Evolutionary conservation across 768 basidiomycete species (phyloP).

Genomic region (Kwoniella heveanensis): DNA sequence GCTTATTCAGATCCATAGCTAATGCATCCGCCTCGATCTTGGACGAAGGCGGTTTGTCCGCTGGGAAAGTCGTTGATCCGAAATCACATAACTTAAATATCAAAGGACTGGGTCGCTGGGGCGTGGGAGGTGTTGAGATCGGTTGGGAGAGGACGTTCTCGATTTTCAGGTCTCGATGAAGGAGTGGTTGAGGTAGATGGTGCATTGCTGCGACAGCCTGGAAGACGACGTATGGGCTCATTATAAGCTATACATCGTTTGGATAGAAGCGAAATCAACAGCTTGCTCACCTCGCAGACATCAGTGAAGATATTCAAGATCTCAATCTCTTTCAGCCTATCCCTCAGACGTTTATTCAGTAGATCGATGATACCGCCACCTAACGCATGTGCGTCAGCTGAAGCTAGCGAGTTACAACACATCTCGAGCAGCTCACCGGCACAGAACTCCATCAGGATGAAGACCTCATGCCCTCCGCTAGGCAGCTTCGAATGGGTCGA

Average conservation of each 20-base stretch:
- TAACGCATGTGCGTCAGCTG: conserved; percentile 50
- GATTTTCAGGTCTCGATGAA: conserved; percentile 97
- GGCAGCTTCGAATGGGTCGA: conserved; percentile 85
- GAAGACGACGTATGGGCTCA: not conserved
- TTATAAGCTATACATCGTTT: not conserved
- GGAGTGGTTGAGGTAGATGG: conserved; percentile 79
- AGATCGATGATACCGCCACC: conserved; percentile 99
- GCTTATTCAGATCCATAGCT: conserved; percentile 87
- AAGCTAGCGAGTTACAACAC: conserved; percentile 11
- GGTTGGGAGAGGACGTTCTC: conserved; percentile 81
- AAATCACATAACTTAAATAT: conserved; percentile 97
- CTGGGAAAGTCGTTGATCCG: conserved; percentile 81
- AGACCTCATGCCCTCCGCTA: conserved; percentile 86
- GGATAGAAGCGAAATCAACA: not conserved
- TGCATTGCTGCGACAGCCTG: conserved; percentile 93
- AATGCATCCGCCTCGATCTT: conserved; percentile 81
- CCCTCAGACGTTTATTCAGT: conserved; percentile 95
- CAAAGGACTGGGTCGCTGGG: conserved; percentile 70
- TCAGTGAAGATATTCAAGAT: conserved; percentile 98
- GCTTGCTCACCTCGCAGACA: conserved; percentile 70
- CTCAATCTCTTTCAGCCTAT: conserved; percentile 91
- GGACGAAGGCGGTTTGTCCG: conserved; percentile 69
- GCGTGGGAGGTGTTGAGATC: conserved; percentile 32
- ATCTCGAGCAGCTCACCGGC: conserved; percentile 68
- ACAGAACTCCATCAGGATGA: conserved; percentile 98